phyloP scores from a whole-genome alignment of 1,284 basidiomycete species.

The Ustilago sp. region DNA sequence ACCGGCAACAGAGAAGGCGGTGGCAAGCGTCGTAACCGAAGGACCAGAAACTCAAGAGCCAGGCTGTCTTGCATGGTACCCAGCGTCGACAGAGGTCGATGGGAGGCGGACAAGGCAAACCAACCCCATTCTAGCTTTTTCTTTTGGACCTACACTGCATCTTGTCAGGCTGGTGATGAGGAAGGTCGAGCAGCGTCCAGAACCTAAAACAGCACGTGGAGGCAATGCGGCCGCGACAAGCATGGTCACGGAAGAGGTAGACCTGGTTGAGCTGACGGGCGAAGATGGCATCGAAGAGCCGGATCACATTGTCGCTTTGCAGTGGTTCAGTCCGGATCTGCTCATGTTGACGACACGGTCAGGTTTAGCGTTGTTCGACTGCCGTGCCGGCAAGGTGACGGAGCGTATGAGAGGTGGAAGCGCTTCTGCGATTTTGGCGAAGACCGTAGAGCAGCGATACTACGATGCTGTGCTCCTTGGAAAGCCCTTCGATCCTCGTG shows the following conservation, averaged over 20 bases:
- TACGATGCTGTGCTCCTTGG: slow-evolving; percentile 39
- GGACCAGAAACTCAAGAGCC: slow-evolving; percentile 11
- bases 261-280: slow-evolving; percentile 41
- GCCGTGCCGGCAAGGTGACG: slow-evolving; percentile 50
- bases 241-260: slow-evolving; percentile 36
- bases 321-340: slow-evolving; percentile 71
- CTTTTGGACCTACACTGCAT: slow-evolving; percentile 53
- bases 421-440: slow-evolving; percentile 68
- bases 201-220: slow-evolving; percentile 9
- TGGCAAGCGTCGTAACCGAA: neutral
- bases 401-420: slow-evolving; percentile 60
- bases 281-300: slow-evolving; percentile 50
- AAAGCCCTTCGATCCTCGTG: slow-evolving; percentile 27
- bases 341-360: slow-evolving; percentile 48
- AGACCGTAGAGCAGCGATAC: slow-evolving; percentile 43
- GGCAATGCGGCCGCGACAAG: neutral
- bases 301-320: slow-evolving; percentile 70
- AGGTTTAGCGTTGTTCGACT: slow-evolving; percentile 54
- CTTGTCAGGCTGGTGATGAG: slow-evolving; percentile 50
- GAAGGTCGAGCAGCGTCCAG: slow-evolving; percentile 26
- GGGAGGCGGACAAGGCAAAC: slow-evolving; percentile 45
- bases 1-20: slow-evolving; percentile 18
- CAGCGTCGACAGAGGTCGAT: slow-evolving; percentile 46
- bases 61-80: slow-evolving; percentile 62
- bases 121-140: slow-evolving; percentile 61